These are phyloP conservation scores for Xylaria scruposa DNA, from an alignment of 495 filamentous ascomycete genomes.

Conservation along the genomic window DNA sequence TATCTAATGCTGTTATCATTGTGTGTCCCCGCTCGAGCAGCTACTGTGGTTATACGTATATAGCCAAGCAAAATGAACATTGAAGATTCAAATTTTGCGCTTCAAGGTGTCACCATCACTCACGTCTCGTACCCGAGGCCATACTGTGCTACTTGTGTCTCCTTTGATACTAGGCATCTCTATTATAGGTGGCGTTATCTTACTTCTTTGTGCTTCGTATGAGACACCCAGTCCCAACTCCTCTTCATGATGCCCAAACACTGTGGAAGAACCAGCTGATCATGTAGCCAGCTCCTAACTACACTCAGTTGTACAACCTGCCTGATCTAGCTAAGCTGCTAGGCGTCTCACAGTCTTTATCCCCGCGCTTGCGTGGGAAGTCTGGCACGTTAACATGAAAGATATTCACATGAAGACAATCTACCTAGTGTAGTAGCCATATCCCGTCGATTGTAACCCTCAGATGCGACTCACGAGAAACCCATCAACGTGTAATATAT, in stretches of 20 bases:
- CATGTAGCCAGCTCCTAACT: background rate
- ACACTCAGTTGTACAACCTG: background rate
- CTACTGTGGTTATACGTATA: background rate
- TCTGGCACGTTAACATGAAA: constrained; percentile 4
- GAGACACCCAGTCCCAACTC: background rate
- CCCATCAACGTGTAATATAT: background rate
- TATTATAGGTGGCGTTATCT: background rate
- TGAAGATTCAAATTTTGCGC: background rate
- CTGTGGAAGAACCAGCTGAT: background rate
- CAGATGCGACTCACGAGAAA: background rate
- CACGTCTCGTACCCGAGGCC: background rate
- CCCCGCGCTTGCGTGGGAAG: background rate
- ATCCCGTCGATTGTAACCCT: background rate
- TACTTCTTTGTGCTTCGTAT: constrained; percentile 2
- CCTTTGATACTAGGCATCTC: background rate
- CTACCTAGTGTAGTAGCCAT: background rate
- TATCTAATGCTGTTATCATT: background rate
- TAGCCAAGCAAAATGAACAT: background rate
- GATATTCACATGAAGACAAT: background rate
- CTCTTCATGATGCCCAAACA: background rate
- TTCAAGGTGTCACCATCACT: background rate
- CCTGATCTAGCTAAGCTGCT: background rate
- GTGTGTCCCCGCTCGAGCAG: background rate
- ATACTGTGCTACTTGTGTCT: background rate
- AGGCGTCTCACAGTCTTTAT: background rate